These are phyloP conservation scores for Botryosphaeria dothidea DNA, from an alignment of 2,329 filamentous ascomycete species.

Conservation along the genomic window DNA sequence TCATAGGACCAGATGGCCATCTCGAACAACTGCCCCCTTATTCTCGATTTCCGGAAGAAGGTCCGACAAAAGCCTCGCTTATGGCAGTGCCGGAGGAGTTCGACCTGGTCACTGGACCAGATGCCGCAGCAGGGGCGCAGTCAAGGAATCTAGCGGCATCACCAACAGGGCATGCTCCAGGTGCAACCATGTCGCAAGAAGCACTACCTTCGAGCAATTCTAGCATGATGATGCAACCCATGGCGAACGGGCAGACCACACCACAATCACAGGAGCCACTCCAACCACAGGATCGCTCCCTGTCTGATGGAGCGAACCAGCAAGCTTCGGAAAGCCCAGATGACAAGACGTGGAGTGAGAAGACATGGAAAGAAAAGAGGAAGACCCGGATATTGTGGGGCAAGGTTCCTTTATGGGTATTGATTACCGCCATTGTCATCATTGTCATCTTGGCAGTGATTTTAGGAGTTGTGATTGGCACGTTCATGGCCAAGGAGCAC, in stretches of 20 bases:
- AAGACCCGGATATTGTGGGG: constrained; percentile 49
- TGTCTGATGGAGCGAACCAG: background rate
- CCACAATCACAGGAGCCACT: constrained; percentile 4
- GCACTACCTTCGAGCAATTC: constrained; percentile 1
- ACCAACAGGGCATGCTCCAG: background rate
- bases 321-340: constrained; percentile 20
- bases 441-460: constrained; percentile 48
- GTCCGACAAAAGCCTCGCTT: constrained; percentile 58
- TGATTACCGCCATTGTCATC: constrained; percentile 48
- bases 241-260: constrained; percentile 2
- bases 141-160: background rate
- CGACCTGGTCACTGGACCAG: background rate
- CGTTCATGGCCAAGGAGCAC: constrained; percentile 49
- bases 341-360: constrained; percentile 33
- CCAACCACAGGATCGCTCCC: background rate
- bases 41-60: constrained; percentile 80
- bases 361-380: constrained; percentile 38
- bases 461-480: constrained; percentile 57
- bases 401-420: constrained; percentile 52
- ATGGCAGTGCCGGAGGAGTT: constrained; percentile 18
- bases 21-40: constrained; percentile 91
- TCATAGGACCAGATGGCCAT: constrained; percentile 85
- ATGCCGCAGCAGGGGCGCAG: background rate
- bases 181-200: background rate
- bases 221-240: constrained; percentile 6